Base-by-base conservation (phyloP, 2,329 filamentous ascomycete genomes). In the Chaetomiaceae sp. region DNA sequence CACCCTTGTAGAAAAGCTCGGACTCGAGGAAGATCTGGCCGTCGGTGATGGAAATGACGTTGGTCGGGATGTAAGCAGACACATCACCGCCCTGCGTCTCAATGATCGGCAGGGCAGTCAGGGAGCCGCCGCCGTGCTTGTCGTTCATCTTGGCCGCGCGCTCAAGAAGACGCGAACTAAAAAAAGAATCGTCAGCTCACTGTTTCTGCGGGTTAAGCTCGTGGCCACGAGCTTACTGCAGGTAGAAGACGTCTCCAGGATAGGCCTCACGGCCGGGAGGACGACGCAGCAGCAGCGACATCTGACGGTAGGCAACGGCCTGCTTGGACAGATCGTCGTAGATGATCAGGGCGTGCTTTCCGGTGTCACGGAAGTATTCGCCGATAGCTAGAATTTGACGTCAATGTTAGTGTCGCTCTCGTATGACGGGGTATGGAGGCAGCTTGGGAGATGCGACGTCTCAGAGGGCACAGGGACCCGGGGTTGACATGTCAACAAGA, bases 81-180 rank as follows among this genome's bases (percentile, higher is more conserved):
- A 98, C 93, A 75, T 98, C 93, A 88, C 93, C 93, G 82, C 93
- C 93, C 81, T 97, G 93, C 70, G 93, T 98, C 82, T 98, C 93
- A 70, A 98, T 97, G 74, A 97, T 71, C 68, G 93, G 93, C 55
- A 98, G 86, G 59, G 93, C 91, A 73, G 93, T 98, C 73, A 97
- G 81, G 62, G 91, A 97, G 69, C 93, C 93, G 74, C 88, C 88
- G 67, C 90, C 89, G 68, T 86, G 88, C 75, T 88, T 91, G 71
- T 90, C 79, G 82, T 84, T 95, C 84, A 98, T 88, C 86, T 98
- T 98, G 76, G 93, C 93, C 54, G 93, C 88, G 85, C 93, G 93
- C 83, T 98, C 93, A 60, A 98, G 83, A 54, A 98, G 88, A 85
- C 93, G 90, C 63, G 93, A 96, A 84, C n/a, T n/a, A n/a, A n/a